Conservation (phyloP, 352 stramenopile species). For the Globisporangium splendens region DNA sequence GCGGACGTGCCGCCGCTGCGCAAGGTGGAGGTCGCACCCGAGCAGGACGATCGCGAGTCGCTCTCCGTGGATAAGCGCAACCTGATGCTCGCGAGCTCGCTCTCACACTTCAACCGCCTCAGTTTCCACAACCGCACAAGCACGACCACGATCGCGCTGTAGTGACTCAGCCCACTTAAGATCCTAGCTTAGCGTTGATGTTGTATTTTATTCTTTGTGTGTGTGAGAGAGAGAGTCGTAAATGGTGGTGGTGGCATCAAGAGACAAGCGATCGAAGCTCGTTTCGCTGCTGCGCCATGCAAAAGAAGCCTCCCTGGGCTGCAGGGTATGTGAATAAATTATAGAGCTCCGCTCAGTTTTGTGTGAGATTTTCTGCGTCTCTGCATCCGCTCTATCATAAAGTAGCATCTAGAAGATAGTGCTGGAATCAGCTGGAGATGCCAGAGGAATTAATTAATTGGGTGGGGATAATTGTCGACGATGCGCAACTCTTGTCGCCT, state of each 20-base stretch:
- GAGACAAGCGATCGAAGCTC: neutral
- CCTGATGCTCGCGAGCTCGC: slow-evolving; percentile 10
- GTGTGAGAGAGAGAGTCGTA: neutral
- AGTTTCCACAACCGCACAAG: slow-evolving; percentile 10
- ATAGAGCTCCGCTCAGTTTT: neutral
- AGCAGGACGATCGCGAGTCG: slow-evolving; percentile 16
- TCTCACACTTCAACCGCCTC: slow-evolving; percentile 12
- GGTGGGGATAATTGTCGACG: neutral
- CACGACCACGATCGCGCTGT: slow-evolving; percentile 15
- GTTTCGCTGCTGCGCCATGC: neutral
- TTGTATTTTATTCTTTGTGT: neutral
- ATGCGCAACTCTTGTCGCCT: no score
- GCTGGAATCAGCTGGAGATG: neutral
- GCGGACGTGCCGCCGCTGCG: slow-evolving; percentile 40
- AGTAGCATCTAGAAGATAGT: no score
- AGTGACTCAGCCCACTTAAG: neutral
- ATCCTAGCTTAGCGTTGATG: no score
- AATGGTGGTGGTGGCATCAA: neutral
- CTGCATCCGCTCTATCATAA: no score
- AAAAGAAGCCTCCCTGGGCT: neutral
- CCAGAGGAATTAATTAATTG: neutral
- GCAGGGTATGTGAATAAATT: neutral
- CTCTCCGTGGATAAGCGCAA: slow-evolving; percentile 15
- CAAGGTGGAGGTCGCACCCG: slow-evolving; percentile 41
- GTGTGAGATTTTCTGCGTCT: no score